Evolutionary conservation across 371 early-diverging fungal species (phyloP).

Genomic region (Lichtheimia hyalospora): DNA sequence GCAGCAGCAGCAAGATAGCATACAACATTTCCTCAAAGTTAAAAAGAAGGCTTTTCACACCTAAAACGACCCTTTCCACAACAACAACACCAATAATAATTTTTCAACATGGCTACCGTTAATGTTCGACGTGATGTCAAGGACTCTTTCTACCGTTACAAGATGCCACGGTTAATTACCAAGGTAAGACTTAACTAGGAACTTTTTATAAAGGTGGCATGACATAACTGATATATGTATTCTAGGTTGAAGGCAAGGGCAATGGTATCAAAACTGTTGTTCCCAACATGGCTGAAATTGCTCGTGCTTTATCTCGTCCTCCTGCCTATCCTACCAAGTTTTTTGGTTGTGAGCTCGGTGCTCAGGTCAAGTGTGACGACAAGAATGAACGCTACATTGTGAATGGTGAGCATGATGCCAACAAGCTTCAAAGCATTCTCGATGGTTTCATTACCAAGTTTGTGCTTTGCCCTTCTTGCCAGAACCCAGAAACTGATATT

Average conservation of each 20-base stretch:
- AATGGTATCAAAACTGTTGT: slow-evolving; percentile 99
- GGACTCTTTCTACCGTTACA: slow-evolving; percentile 98
- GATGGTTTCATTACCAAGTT: slow-evolving; percentile 96
- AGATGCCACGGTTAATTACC: slow-evolving; percentile 94
- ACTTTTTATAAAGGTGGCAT: neutral
- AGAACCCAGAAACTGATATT: slow-evolving; percentile 98
- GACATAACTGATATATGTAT: neutral
- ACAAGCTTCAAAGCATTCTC: slow-evolving; percentile 85
- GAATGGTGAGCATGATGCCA: slow-evolving; percentile 95
- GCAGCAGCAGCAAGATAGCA: slow-evolving; percentile 38
- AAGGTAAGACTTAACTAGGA: slow-evolving; percentile 57
- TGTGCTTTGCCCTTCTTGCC: slow-evolving; percentile 95
- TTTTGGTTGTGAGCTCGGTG: slow-evolving; percentile 97
- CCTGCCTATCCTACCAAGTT: slow-evolving; percentile 91
- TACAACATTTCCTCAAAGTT: slow-evolving; percentile 45
- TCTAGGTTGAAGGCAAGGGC: slow-evolving; percentile 95
- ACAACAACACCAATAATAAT: slow-evolving; percentile 16
- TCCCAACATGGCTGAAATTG: slow-evolving; percentile 97
- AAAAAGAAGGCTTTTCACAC: slow-evolving; percentile 40
- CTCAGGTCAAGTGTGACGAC: slow-evolving; percentile 90
- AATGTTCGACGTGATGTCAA: slow-evolving; percentile 87
- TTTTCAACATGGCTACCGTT: slow-evolving; percentile 65
- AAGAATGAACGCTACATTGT: slow-evolving; percentile 95
- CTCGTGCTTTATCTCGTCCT: slow-evolving; percentile 90
- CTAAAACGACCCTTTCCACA: slow-evolving; percentile 2